phyloP scores from a whole-genome alignment of 176 grass and related monocot genomes.

The Cenchrus americanus region DNA sequence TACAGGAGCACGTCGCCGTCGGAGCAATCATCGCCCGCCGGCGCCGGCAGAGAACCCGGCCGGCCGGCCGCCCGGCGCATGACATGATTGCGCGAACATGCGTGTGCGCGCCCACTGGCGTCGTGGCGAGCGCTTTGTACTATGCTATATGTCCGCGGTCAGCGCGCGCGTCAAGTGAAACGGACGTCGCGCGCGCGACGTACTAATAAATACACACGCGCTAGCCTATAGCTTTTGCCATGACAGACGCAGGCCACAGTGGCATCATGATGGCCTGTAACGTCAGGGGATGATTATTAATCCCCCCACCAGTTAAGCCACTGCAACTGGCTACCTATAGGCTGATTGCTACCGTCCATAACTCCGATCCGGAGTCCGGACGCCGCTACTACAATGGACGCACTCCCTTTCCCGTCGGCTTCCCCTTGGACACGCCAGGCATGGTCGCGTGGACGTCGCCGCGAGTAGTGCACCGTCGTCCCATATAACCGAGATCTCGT shows the following conservation, averaged over 20 bases:
- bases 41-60: constrained; percentile 1
- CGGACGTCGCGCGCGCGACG: background rate
- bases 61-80: background rate
- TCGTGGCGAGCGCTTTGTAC: too few relatives aligned
- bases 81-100: background rate
- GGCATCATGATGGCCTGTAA: constrained; percentile 1
- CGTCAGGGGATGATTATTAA: background rate
- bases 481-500: background rate
- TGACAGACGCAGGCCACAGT: background rate
- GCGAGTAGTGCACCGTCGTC: too few relatives aligned
- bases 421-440: constrained; percentile 9
- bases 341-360: background rate
- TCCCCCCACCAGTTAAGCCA: background rate
- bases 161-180: background rate
- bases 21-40: constrained; percentile 32
- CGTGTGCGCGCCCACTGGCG: background rate
- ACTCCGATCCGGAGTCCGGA: background rate
- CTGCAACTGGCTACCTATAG: background rate
- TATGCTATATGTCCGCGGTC: background rate
- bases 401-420: constrained; percentile 35
- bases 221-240: background rate
- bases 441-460: background rate
- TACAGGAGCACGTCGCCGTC: constrained; percentile 35
- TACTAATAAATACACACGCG: too few relatives aligned
- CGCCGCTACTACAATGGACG: constrained; percentile 14